Conservation (phyloP, 2,329 filamentous ascomycete genomes). For the Fusarium xylarioides region DNA sequence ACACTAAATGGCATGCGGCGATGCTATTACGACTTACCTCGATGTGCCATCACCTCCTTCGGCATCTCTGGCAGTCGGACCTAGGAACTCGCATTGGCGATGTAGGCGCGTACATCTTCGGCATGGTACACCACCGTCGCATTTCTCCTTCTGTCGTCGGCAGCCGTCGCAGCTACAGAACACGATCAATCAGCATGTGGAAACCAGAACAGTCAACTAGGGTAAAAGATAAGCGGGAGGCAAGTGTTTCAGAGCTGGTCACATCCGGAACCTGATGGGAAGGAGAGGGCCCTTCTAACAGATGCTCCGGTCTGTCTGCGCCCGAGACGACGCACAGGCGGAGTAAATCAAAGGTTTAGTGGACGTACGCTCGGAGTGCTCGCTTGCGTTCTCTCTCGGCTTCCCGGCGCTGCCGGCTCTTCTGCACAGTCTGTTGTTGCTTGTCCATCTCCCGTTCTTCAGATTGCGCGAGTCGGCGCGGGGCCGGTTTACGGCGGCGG, state of each 20-base stretch:
- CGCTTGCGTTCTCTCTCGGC: constrained; percentile 44
- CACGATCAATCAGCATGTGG: constrained; percentile 10
- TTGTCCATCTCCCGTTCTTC: constrained; percentile 43
- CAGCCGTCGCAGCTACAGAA: constrained; percentile 60
- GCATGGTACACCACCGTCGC: constrained; percentile 64
- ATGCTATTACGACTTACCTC: constrained; percentile 18
- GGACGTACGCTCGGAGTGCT: constrained; percentile 42
- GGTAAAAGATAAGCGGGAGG: not conserved
- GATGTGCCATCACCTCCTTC: constrained; percentile 39
- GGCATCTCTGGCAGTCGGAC: constrained; percentile 45
- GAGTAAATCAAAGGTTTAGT: not conserved
- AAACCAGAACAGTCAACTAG: not conserved
- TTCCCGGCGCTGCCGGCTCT: constrained; percentile 43
- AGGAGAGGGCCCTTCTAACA: not conserved
- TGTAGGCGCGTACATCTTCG: constrained; percentile 61
- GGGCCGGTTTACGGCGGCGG: constrained; percentile 41
- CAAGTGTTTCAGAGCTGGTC: not conserved
- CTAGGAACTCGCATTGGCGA: constrained; percentile 59
- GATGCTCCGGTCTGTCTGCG: not conserved
- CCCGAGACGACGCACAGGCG: not conserved
- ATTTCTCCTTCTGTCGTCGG: constrained; percentile 65
- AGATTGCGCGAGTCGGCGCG: constrained; percentile 38
- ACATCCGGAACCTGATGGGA: constrained; percentile 2
- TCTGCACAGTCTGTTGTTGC: constrained; percentile 43
- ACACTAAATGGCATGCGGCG: not conserved